These are phyloP conservation scores for Trichoderma sp. DNA, from an alignment of 2,329 filamentous ascomycete genomes.

Conservation along the genomic window DNA sequence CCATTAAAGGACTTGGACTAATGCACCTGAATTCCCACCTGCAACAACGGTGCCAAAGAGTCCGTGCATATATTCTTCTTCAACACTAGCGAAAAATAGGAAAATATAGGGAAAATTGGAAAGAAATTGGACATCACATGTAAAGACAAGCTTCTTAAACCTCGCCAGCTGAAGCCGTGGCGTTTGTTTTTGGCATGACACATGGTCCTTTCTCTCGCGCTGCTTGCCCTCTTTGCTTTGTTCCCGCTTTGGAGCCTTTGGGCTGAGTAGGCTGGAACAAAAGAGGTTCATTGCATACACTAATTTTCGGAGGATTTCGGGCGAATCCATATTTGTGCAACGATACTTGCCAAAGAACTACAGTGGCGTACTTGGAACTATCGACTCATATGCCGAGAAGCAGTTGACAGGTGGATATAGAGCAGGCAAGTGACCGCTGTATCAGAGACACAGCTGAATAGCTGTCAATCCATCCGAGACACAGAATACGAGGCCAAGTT, in stretches of 20 bases:
- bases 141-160: not conserved
- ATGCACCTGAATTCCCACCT: constrained; percentile 3
- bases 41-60: not conserved
- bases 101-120: not conserved
- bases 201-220: not conserved
- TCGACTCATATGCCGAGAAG: not conserved
- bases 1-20: not conserved
- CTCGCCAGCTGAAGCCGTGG: not conserved
- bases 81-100: not conserved
- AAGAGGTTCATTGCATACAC: not conserved
- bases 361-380: not conserved
- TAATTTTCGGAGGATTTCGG: not conserved
- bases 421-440: not conserved
- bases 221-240: not conserved
- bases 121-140: constrained; percentile 14
- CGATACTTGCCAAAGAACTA: not conserved
- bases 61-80: not conserved
- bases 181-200: not conserved
- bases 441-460: constrained; percentile 19
- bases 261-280: not conserved
- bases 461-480: not conserved
- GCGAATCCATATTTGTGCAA: not conserved
- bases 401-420: not conserved
- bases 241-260: not conserved
- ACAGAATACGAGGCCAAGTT: not conserved